Conservation (phyloP, 1,284 basidiomycete species). For the Amylostereum chailletii region DNA sequence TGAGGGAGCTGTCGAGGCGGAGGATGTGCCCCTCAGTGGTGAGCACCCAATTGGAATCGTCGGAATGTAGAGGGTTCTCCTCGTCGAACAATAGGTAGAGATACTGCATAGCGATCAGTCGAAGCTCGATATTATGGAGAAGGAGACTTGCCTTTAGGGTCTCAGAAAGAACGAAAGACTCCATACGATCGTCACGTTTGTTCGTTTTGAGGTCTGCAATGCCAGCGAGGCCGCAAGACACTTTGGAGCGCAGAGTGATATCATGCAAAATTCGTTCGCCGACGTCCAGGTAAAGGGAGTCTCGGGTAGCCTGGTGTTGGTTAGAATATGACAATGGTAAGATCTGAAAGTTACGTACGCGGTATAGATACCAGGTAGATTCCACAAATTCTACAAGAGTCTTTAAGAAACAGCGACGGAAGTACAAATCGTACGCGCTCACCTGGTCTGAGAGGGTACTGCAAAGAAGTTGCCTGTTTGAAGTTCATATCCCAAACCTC, state of each 20-base stretch:
- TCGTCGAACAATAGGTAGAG: slow-evolving; percentile 89
- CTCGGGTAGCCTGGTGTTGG: slow-evolving; percentile 70
- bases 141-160: slow-evolving; percentile 65
- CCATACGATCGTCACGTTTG: slow-evolving; percentile 83
- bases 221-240: slow-evolving; percentile 78
- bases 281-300: slow-evolving; percentile 86
- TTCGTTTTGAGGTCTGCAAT: slow-evolving; percentile 78
- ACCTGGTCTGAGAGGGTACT: slow-evolving; percentile 82
- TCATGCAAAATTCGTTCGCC: slow-evolving; percentile 81
- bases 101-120: slow-evolving; percentile 44
- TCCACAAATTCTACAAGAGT: slow-evolving; percentile 70
- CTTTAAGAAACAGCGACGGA: slow-evolving; percentile 1
- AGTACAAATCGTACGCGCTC: slow-evolving; percentile 6
- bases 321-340: slow-evolving; percentile 7
- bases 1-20: slow-evolving; percentile 44
- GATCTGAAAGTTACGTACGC: slow-evolving; percentile 37
- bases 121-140: not conserved
- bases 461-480: slow-evolving; percentile 65
- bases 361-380: slow-evolving; percentile 90
- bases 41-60: slow-evolving; percentile 79
- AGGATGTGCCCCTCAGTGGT: slow-evolving; percentile 94
- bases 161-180: slow-evolving; percentile 86
- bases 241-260: slow-evolving; percentile 64
- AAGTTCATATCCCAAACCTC: slow-evolving; percentile 83
- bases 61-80: slow-evolving; percentile 61